These are phyloP conservation scores for Pythium periplocum DNA, from an alignment of 352 stramenopile species.

Conservation along the genomic window DNA sequence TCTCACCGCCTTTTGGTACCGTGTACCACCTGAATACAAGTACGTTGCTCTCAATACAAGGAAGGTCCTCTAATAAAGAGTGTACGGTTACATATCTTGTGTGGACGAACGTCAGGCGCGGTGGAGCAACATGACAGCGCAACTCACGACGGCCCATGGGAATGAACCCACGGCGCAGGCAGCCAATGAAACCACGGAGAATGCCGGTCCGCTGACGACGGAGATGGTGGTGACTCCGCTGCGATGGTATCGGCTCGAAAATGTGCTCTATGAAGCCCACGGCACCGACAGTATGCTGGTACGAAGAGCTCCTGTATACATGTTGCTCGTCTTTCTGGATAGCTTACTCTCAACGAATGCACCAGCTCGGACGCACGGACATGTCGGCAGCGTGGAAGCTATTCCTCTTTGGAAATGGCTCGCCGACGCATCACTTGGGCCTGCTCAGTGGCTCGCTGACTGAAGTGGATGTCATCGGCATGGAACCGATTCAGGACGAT, in stretches of 20 bases:
- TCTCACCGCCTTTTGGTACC: no score
- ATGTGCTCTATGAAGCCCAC: background rate
- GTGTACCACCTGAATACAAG: no score
- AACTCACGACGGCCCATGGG: no score
- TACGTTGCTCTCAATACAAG: no score
- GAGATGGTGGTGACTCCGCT: background rate
- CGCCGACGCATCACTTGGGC: slow-evolving; percentile 74
- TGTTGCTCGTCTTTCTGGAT: background rate
- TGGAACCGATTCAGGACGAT: slow-evolving; percentile 37
- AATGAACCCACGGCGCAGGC: no score
- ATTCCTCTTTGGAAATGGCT: slow-evolving; percentile 82
- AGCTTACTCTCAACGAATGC: background rate
- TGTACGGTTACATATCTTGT: no score
- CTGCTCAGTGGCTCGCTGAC: slow-evolving; percentile 68
- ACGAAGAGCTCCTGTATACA: background rate
- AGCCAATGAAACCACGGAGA: no score
- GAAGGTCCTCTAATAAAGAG: no score
- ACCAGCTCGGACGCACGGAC: slow-evolving; percentile 41
- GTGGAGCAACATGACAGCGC: no score
- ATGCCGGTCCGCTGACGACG: no score
- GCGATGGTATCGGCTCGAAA: slow-evolving; percentile 1
- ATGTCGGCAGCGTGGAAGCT: slow-evolving; percentile 74
- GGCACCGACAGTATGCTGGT: background rate
- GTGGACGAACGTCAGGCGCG: no score
- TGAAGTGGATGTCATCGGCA: slow-evolving; percentile 74